phyloP scores from a whole-genome alignment of 2,329 filamentous ascomycete species.

The Coleophoma eucalyptorum region DNA sequence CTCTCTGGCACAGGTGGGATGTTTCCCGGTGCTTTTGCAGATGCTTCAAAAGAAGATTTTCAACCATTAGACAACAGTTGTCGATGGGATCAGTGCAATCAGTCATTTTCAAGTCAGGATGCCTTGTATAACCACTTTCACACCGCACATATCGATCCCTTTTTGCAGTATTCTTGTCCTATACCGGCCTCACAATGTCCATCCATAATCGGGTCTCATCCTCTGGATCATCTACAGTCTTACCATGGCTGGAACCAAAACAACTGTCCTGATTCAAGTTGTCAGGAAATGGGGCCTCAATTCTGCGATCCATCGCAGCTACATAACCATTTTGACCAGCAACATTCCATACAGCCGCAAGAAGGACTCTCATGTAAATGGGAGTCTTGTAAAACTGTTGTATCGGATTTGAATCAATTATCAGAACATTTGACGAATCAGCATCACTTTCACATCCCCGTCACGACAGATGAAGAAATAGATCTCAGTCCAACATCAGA shows the following conservation, averaged over 20 bases:
- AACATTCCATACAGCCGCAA: slow-evolving; percentile 21
- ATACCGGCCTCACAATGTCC: slow-evolving; percentile 18
- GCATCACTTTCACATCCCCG: slow-evolving; percentile 16
- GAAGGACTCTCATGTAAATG: slow-evolving; percentile 20
- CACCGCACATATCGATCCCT: slow-evolving; percentile 22
- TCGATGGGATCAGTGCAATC: slow-evolving; percentile 21
- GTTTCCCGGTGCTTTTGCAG: not conserved
- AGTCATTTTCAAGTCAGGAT: slow-evolving; percentile 14
- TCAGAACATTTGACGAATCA: slow-evolving; percentile 18
- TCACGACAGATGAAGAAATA: slow-evolving; percentile 11
- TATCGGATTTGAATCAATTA: slow-evolving; percentile 19
- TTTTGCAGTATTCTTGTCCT: slow-evolving; percentile 23
- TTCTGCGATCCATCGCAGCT: slow-evolving; percentile 19
- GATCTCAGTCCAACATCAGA: slow-evolving; percentile 5
- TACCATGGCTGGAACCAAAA: slow-evolving; percentile 20
- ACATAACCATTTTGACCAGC: slow-evolving; percentile 24
- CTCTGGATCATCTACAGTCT: slow-evolving; percentile 21
- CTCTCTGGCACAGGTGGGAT: not conserved
- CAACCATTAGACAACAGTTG: not conserved
- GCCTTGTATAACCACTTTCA: slow-evolving; percentile 23
- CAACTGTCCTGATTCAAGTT: slow-evolving; percentile 22
- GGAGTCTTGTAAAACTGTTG: slow-evolving; percentile 17
- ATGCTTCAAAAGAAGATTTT: not conserved
- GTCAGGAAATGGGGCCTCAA: slow-evolving; percentile 7
- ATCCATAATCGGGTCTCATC: slow-evolving; percentile 14